Base-by-base conservation (phyloP, 2,329 filamentous ascomycete genomes). In the Cordyceps javanica region DNA sequence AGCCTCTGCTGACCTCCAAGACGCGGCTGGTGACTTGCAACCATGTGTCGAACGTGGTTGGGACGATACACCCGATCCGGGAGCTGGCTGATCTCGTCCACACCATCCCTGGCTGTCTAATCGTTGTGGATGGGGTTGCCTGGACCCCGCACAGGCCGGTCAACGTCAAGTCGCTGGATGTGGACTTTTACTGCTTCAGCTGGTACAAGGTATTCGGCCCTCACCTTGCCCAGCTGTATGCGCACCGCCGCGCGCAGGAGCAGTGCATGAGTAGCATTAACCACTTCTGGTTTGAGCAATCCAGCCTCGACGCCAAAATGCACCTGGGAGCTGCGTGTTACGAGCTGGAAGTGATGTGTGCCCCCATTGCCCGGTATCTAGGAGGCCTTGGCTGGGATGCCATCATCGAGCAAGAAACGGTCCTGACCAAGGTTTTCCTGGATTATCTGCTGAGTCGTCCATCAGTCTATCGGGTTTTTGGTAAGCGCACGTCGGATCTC, bases 141-240 rank as follows among this genome's bases (percentile, higher is more conserved):
- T 88, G 83, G 65, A 87, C 87, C 2, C 87, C 88, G 0, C 88
- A 91, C 68, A 76, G 86, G n/a, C 73, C 74, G 6, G 70, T 91
- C 21, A 85, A 91, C 68, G 84, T 90, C 8, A 76, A 80, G 61
- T 81, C 73, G 1, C 75, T 88, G 2, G 86, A 80, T 1, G 85
- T 87, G 0, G 88, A 91, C 66, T 83, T 90, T 63, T 91, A 90
- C 67, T 73, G 78, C 13, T 89, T 90, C 69, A 83, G 78, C 2
- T 90, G 87, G 87, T 90, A 90, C 72, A 90, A 91, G 69, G 82
- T 90, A 2, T 90, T 88, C 67, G 88, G 88, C 0, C 87, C 88
- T 1, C 88, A 90, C 65, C 77, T 8, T 8, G 38, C 38, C 10
- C n/a, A 41, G n/a, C 38, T 23, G 19, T 19, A 41, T 41, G n/a